These are phyloP conservation scores for Aspergillus clavatus DNA, from an alignment of 2,329 filamentous ascomycete species.

Conservation along the genomic window DNA sequence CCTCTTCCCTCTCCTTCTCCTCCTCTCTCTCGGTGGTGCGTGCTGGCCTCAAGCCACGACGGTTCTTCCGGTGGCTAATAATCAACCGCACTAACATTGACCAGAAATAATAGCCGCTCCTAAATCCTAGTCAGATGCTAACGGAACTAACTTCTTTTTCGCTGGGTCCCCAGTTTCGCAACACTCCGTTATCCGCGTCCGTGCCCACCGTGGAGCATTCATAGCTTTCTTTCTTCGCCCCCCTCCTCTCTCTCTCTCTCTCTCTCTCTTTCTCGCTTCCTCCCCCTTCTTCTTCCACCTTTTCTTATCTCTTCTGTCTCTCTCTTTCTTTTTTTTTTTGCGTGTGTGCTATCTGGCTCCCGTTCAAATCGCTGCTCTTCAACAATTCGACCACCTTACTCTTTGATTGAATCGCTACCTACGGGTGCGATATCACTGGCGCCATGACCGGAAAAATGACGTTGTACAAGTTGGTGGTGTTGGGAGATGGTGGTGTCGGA, in stretches of 20 bases:
- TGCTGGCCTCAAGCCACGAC: conserved; percentile 16
- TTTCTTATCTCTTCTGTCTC: too few species aligned
- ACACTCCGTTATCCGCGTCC: conserved; percentile 22
- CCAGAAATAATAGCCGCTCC: conserved; percentile 19
- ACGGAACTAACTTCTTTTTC: neutral
- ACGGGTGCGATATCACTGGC: conserved; percentile 11
- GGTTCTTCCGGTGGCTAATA: conserved; percentile 24
- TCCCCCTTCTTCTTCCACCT: neutral
- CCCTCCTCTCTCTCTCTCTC: neutral
- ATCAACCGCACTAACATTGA: conserved; percentile 17
- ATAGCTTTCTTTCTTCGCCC: conserved; percentile 12
- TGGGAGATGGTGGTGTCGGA: conserved; percentile 89
- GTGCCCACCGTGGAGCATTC: conserved; percentile 21
- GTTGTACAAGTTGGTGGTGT: conserved; percentile 90
- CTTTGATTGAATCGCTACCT: neutral
- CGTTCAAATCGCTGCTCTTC: too few species aligned
- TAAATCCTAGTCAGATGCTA: conserved; percentile 7
- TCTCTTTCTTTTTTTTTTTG: too few species aligned
- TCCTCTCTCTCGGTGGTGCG: neutral
- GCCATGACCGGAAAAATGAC: conserved; percentile 90
- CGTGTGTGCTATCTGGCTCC: too few species aligned
- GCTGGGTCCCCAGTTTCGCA: conserved; percentile 15
- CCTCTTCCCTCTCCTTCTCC: neutral
- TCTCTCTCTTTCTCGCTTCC: neutral
- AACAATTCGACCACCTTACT: neutral